Base-by-base conservation (phyloP, 768 basidiomycete genomes). In the Termitomyces sp. region DNA sequence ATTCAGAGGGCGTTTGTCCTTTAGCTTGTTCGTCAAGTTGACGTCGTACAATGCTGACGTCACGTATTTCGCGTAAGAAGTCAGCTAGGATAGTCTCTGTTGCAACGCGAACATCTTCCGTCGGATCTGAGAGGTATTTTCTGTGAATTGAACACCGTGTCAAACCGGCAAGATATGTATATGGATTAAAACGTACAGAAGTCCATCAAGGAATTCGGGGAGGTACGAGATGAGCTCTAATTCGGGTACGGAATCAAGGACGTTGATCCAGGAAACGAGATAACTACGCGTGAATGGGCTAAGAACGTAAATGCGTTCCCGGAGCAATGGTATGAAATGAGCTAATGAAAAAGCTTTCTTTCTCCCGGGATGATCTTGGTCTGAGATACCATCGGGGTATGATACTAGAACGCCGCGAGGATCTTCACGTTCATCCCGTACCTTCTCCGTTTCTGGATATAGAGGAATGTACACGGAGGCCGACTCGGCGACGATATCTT, bases 401-500 rank as follows among this genome's bases (percentile, higher is more conserved):
- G 84, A 76, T 10, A 92, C 84, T 44, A 92, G 71, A 36, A 92
- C 85, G 13, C 86, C 81, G 57, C 77, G 76, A 44, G 71, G 66
- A 55, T 79, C 80, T 46, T 83, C 79, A 48, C 82, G 79, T 61
- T 80, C 79, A 40, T 84, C 80, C 51, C 87, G 79, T 47, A 83
- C 74, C 63, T 81, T 85, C 68, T 88, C 89, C 0, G 87, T 88
- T 67, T 92, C 91, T 2, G 87, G 83, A 67, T 90, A 90, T 57
- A 91, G 85, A 10, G 94, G 93, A 52, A 97, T 87, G 69, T 97
- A 98, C 36, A 91, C 88, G 0, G 94, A 93, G 2, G 96, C 97
- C 8, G 93, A 92, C 72, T 98, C 97, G 13, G 94, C 90, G 5
- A 98, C 96, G 49, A 98, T 96, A 64, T 99, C 97, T 68, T 98